These are phyloP conservation scores for Pseudocercospora ulei DNA, from an alignment of 2,329 filamentous ascomycete species.

Conservation along the genomic window DNA sequence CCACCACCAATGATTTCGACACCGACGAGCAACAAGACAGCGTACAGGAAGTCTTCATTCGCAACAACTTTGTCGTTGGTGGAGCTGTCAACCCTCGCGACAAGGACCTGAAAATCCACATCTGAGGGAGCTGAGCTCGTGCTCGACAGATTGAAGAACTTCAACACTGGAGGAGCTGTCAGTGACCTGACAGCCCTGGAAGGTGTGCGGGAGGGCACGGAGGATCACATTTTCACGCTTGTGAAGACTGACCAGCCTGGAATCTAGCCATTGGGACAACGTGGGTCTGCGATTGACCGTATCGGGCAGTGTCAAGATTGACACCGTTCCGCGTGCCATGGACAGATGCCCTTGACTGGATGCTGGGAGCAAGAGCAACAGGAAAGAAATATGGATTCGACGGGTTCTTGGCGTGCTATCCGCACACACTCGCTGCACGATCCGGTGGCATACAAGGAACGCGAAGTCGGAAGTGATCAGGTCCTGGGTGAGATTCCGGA, in stretches of 20 bases:
- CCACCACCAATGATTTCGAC: constrained; percentile 52
- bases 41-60: constrained; percentile 48
- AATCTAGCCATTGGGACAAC: constrained; percentile 54
- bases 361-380: constrained; percentile 52
- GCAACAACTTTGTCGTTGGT: constrained; percentile 57
- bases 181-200: constrained; percentile 58
- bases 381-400: constrained; percentile 52
- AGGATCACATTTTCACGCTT: constrained; percentile 54
- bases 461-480: constrained; percentile 51
- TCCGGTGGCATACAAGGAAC: constrained; percentile 57
- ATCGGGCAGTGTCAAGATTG: constrained; percentile 53
- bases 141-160: constrained; percentile 55
- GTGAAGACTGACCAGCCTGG: constrained; percentile 51
- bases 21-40: constrained; percentile 51
- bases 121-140: constrained; percentile 47
- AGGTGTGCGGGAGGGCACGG: constrained; percentile 50
- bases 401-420: too few species aligned
- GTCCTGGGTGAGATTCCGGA: constrained; percentile 38
- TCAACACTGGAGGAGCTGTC: constrained; percentile 58
- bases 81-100: constrained; percentile 57
- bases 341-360: constrained; percentile 54
- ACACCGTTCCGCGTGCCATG: constrained; percentile 50
- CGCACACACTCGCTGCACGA: constrained; percentile 58
- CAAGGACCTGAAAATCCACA: constrained; percentile 50
- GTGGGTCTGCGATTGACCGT: constrained; percentile 55